phyloP scores from a whole-genome alignment of 2,329 filamentous ascomycete species.

The Lachnellula suecica region DNA sequence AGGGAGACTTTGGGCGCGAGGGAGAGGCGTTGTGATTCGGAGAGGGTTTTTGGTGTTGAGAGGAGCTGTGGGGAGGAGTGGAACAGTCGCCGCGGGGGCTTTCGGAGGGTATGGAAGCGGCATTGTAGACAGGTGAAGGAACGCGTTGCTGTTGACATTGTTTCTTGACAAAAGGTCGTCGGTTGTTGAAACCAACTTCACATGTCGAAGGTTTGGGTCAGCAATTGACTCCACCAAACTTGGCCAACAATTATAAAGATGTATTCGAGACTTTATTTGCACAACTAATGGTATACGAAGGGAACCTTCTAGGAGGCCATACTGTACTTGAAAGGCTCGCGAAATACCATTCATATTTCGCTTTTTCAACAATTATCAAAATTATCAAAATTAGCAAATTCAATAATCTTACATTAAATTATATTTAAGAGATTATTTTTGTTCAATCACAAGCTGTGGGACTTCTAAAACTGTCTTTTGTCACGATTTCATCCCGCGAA shows the following conservation, averaged over 20 bases:
- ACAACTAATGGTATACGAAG: too few species aligned
- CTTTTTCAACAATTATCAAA: background rate
- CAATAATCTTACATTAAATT: too few species aligned
- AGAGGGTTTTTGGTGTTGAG: conserved; percentile 14
- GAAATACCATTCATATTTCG: too few species aligned
- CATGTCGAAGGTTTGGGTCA: background rate
- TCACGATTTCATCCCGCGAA: too few species aligned
- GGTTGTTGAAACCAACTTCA: conserved; percentile 9
- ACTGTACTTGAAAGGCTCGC: too few species aligned
- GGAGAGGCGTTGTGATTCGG: conserved; percentile 45
- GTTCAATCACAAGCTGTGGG: too few species aligned
- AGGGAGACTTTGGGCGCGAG: conserved; percentile 77
- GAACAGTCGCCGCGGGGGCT: conserved; percentile 15
- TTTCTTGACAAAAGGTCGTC: conserved; percentile 9
- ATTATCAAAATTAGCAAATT: too few species aligned
- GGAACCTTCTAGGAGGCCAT: too few species aligned
- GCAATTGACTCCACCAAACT: background rate
- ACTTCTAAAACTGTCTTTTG: too few species aligned
- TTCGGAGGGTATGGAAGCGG: conserved; percentile 13
- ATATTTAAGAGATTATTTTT: too few species aligned
- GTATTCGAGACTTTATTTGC: too few species aligned
- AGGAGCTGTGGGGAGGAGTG: conserved; percentile 20
- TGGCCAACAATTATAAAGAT: background rate
- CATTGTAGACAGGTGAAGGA: conserved; percentile 27
- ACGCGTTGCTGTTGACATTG: conserved; percentile 22